Conservation (phyloP, 2,329 filamentous ascomycete species). For the Rhynchosporium graminicola region DNA sequence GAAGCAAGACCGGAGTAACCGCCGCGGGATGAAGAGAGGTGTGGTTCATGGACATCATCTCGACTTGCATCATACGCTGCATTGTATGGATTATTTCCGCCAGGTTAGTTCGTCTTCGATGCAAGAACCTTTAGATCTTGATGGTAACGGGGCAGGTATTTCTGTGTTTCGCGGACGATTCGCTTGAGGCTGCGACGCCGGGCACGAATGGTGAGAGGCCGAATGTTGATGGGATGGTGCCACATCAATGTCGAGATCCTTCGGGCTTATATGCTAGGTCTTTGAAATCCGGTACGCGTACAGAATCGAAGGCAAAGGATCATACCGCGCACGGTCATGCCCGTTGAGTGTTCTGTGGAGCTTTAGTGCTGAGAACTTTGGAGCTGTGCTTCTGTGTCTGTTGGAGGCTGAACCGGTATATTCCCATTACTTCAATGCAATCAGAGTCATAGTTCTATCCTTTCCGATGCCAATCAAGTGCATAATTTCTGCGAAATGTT, state of each 20-base stretch:
- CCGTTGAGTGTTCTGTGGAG: not conserved
- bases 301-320: too few relatives aligned
- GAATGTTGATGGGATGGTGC: constrained; percentile 5
- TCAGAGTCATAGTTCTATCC: too few relatives aligned
- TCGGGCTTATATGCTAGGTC: not conserved
- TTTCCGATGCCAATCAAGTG: too few relatives aligned
- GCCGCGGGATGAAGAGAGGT: not conserved
- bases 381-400: not conserved
- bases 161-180: constrained; percentile 3
- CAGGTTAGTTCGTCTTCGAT: constrained; percentile 1
- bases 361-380: not conserved
- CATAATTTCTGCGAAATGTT: too few relatives aligned
- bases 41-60: constrained; percentile 15
- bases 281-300: not conserved
- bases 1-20: not conserved
- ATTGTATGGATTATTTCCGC: constrained; percentile 9
- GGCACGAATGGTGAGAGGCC: not conserved
- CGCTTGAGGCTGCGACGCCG: not conserved
- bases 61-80: constrained; percentile 2
- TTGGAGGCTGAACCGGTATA: too few relatives aligned
- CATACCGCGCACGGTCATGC: not conserved
- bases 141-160: not conserved
- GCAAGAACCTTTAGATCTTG: too few relatives aligned
- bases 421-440: too few relatives aligned
- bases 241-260: constrained; percentile 11